phyloP scores from a whole-genome alignment of 2,329 filamentous ascomycete species.

The Alternaria alternata region DNA sequence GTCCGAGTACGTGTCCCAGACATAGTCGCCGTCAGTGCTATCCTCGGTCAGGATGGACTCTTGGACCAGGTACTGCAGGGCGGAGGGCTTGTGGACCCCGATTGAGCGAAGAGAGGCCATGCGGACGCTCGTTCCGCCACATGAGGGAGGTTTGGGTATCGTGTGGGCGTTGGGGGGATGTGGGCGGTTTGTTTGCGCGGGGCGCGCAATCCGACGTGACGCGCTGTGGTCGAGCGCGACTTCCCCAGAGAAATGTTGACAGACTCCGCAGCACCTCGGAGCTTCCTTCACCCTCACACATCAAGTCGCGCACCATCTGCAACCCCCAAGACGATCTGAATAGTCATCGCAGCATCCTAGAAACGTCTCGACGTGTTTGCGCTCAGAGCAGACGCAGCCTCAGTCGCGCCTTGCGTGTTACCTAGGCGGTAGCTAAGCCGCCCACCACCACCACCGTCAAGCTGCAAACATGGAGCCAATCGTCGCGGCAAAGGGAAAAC shows the following conservation, averaged over 20 bases:
- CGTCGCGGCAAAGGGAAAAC: conserved; percentile 42
- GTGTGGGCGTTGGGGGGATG: conserved; percentile 2
- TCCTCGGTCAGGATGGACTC: conserved; percentile 79
- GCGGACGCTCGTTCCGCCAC: conserved; percentile 36
- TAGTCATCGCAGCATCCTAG: not conserved
- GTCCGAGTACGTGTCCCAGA: conserved; percentile 73
- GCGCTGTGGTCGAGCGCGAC: conserved; percentile 38
- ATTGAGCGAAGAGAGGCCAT: conserved; percentile 95
- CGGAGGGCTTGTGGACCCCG: conserved; percentile 87
- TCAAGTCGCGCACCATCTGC: conserved; percentile 1
- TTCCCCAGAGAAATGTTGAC: conserved; percentile 21
- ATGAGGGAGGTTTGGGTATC: conserved; percentile 33
- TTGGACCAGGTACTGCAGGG: conserved; percentile 80
- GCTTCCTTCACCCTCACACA: conserved; percentile 15
- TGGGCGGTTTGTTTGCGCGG: conserved; percentile 25
- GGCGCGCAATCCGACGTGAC: conserved; percentile 29
- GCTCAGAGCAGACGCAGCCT: not conserved
- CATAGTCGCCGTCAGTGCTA: conserved; percentile 71
- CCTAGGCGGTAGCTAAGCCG: not conserved
- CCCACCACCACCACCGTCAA: not conserved
- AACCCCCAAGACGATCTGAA: not conserved
- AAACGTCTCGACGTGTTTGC: not conserved
- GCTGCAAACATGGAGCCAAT: conserved; percentile 76
- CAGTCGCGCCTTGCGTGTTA: not conserved
- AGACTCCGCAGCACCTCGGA: conserved; percentile 23